These are phyloP conservation scores for Leptographium wingfieldii DNA, from an alignment of 2,329 filamentous ascomycete species.

Conservation along the genomic window DNA sequence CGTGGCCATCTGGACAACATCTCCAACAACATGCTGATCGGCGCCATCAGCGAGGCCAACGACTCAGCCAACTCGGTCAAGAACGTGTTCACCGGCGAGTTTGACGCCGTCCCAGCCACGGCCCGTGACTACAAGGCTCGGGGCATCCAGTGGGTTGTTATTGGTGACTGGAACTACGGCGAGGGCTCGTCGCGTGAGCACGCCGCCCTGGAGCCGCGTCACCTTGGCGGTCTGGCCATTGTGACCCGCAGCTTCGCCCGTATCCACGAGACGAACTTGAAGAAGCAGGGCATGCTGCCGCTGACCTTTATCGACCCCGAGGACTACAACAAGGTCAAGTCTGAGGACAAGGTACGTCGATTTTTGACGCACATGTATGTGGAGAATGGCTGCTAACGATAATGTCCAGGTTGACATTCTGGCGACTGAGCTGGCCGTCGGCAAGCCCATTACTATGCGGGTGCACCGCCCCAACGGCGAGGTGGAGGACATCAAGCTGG, in stretches of 20 bases:
- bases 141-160: constrained; percentile 90
- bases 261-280: constrained; percentile 88
- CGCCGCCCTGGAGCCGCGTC: constrained; percentile 73
- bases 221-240: constrained; percentile 71
- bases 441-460: constrained; percentile 81
- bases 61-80: constrained; percentile 84
- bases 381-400: background rate
- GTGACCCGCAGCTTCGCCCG: constrained; percentile 73
- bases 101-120: constrained; percentile 78
- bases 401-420: constrained; percentile 56
- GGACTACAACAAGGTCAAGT: constrained; percentile 74
- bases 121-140: constrained; percentile 94
- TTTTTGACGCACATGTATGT: too few relatives aligned
- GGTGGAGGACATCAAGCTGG: constrained; percentile 69
- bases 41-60: constrained; percentile 84
- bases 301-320: constrained; percentile 79
- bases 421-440: constrained; percentile 79
- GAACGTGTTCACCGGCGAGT: constrained; percentile 76
- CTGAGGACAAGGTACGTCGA: constrained; percentile 59
- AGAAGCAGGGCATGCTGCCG: constrained; percentile 94
- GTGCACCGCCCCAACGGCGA: constrained; percentile 85
- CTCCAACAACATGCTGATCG: constrained; percentile 88
- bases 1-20: constrained; percentile 99
- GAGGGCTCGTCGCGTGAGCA: constrained; percentile 81
- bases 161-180: constrained; percentile 98